Evolutionary conservation across 495 filamentous ascomycete genomes (phyloP).

Genomic region (Ramalina intermedia): DNA sequence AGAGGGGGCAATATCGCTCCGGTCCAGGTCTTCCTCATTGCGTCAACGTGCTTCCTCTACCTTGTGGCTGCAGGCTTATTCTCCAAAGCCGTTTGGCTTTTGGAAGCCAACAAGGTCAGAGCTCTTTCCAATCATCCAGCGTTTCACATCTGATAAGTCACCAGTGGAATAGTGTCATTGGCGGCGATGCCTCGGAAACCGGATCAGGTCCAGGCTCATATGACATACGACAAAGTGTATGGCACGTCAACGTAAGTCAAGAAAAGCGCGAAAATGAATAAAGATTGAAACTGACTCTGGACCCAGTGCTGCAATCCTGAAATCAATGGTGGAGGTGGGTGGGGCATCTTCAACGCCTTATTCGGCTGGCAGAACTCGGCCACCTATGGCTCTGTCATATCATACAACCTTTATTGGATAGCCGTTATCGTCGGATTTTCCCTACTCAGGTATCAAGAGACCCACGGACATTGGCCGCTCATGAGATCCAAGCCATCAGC

Average conservation of each 20-base stretch:
- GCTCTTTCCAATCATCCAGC: too few relatives aligned
- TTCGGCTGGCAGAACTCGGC: slow-evolving; percentile 81
- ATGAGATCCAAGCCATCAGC: slow-evolving; percentile 28
- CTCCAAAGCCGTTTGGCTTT: slow-evolving; percentile 59
- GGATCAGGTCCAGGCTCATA: slow-evolving; percentile 77
- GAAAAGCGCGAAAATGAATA: background rate
- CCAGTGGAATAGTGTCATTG: slow-evolving; percentile 50
- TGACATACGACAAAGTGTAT: slow-evolving; percentile 69
- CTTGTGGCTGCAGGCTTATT: slow-evolving; percentile 76
- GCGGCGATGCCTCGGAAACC: slow-evolving; percentile 58
- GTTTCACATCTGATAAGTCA: slow-evolving; percentile 1
- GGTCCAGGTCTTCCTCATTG: slow-evolving; percentile 64
- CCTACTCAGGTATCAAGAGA: slow-evolving; percentile 51
- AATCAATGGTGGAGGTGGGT: slow-evolving; percentile 60
- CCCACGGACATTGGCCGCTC: slow-evolving; percentile 51
- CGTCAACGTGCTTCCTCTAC: slow-evolving; percentile 73
- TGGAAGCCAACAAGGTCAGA: slow-evolving; percentile 37
- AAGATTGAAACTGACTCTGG: background rate
- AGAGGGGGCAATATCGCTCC: slow-evolving; percentile 49
- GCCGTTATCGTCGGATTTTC: slow-evolving; percentile 46
- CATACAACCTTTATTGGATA: slow-evolving; percentile 84
- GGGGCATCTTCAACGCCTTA: slow-evolving; percentile 80
- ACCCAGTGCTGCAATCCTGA: slow-evolving; percentile 59
- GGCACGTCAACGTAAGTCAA: slow-evolving; percentile 69
- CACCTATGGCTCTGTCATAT: slow-evolving; percentile 56